phyloP scores from a whole-genome alignment of 2,329 filamentous ascomycete species.

The Diaporthe australafricana region DNA sequence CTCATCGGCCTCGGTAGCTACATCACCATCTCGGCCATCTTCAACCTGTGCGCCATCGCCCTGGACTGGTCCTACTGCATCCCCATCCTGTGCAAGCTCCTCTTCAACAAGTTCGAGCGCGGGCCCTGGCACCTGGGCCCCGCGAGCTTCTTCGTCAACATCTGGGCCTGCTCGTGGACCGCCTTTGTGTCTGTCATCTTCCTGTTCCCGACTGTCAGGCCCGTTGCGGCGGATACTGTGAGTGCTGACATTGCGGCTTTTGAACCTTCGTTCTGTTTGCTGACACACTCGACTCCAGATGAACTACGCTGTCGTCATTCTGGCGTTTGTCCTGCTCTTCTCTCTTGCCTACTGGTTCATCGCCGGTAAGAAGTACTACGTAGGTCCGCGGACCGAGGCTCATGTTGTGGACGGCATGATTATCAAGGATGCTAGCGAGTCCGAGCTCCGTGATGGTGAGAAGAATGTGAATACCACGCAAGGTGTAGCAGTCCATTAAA shows the following conservation, averaged over 20 bases:
- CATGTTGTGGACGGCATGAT: constrained; percentile 43
- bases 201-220: constrained; percentile 60
- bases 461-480: constrained; percentile 34
- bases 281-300: constrained; percentile 49
- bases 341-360: constrained; percentile 59
- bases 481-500: background rate
- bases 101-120: constrained; percentile 59
- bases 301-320: constrained; percentile 66
- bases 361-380: constrained; percentile 59
- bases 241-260: constrained; percentile 35
- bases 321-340: constrained; percentile 57
- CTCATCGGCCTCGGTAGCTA: constrained; percentile 68
- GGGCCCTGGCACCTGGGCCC: constrained; percentile 65
- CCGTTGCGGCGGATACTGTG: constrained; percentile 58
- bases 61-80: constrained; percentile 68
- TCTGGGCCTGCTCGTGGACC: constrained; percentile 63
- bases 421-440: constrained; percentile 39
- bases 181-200: constrained; percentile 66
- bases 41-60: constrained; percentile 66
- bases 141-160: constrained; percentile 54
- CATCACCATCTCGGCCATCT: constrained; percentile 63
- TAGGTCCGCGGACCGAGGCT: constrained; percentile 53
- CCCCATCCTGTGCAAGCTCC: constrained; percentile 65
- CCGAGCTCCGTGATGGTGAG: constrained; percentile 37
- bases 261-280: background rate